These are phyloP conservation scores for Mucor velutinosus DNA, from an alignment of 371 early-diverging fungal species.

Conservation along the genomic window DNA sequence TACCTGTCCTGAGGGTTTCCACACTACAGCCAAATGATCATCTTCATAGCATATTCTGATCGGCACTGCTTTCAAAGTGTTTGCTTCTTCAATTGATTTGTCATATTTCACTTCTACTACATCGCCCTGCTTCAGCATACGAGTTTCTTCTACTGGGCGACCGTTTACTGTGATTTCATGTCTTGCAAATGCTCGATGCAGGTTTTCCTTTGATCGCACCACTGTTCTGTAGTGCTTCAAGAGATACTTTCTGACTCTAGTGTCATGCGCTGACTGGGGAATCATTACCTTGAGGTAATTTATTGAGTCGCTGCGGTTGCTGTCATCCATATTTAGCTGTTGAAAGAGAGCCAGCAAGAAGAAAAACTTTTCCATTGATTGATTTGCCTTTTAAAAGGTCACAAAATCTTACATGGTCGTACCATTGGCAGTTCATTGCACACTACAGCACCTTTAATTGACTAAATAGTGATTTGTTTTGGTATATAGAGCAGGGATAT, in stretches of 20 bases:
- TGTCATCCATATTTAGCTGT: background rate
- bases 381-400: background rate
- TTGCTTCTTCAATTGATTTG: slow-evolving; percentile 34
- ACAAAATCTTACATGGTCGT: background rate
- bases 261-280: slow-evolving; percentile 9
- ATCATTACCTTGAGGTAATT: slow-evolving; percentile 13
- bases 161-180: slow-evolving; percentile 56
- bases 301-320: background rate
- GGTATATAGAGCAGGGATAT: too few species aligned
- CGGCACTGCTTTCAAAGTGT: slow-evolving; percentile 33
- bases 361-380: background rate
- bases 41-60: slow-evolving; percentile 51
- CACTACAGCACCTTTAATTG: too few species aligned
- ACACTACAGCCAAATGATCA: slow-evolving; percentile 50
- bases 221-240: slow-evolving; percentile 29
- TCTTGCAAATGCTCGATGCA: slow-evolving; percentile 38
- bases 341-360: background rate
- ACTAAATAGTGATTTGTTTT: too few species aligned
- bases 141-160: slow-evolving; percentile 43
- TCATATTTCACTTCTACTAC: slow-evolving; percentile 49
- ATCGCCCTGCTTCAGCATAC: slow-evolving; percentile 40
- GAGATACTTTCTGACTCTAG: slow-evolving; percentile 31
- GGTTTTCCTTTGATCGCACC: slow-evolving; percentile 37
- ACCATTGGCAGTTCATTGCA: background rate
- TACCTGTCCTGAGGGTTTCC: slow-evolving; percentile 60